Evolutionary conservation across 805 yeast species (phyloP), one percentile per base, ranked within the genome.

Genomic region (Pichia californica): DNA sequence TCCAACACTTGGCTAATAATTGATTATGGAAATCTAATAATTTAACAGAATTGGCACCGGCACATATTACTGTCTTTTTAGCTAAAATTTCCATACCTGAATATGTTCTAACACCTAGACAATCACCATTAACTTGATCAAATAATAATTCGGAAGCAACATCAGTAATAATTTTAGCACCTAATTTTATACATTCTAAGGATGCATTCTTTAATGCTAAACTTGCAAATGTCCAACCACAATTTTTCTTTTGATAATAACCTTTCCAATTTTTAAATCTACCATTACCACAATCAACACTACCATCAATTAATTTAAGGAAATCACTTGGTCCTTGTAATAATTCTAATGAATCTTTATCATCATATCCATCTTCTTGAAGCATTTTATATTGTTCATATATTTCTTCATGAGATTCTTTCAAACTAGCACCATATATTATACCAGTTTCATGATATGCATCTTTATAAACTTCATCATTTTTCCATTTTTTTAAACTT

Each of bases 371-470:
- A n/a, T 33, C 36, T 6, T 33, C 7, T 23, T 16, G 25, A 20
- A 33, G 36, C 25, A 15, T 16, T 18, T 33, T 26, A 18, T 18
- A 33, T 23, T 19, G 36, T 23, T 33, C 26, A 9, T 18, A 5
- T 8, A 33, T 33, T 14, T 33, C 36, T 8, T n/a, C 25, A 9
- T 33, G 7, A 4, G 25, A 33, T 20, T 33, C 21, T 7, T 18
- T 14, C 36, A 33, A 18, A 20, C 36, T 33, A 5, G 36, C 36
- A 8, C 36, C 23, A 23, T 33, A 33, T 5, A 33, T 33, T 16
- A 33, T 33, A 14, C 36, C 36, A 18, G 36, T 33, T 18, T 33
- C 36, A 20, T 33, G 36, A 20, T 33, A 33, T 23, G 36, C 36
- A 16, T 20, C 26, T 14, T 33, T 18, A 23, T 33, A 33, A 19